Conservation (phyloP, 2,329 filamentous ascomycete genomes). For the Penicillium sp. region DNA sequence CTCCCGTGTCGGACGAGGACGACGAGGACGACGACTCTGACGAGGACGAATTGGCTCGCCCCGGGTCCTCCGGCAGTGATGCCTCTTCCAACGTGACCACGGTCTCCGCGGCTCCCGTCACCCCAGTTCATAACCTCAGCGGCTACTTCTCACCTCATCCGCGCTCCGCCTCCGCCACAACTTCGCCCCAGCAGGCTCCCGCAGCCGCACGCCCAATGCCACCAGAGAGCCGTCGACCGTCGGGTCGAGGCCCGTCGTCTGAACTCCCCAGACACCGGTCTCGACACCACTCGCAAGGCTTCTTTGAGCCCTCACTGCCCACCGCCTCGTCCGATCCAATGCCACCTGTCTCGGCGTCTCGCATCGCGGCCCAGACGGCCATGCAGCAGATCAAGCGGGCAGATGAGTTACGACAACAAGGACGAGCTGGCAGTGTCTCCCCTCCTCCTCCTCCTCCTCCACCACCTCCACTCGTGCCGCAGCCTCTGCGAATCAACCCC, state of each 20-base stretch:
- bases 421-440: slow-evolving; percentile 37
- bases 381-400: slow-evolving; percentile 51
- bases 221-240: slow-evolving; percentile 40
- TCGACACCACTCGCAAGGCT: slow-evolving; percentile 61
- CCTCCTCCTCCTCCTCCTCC: slow-evolving; percentile 5
- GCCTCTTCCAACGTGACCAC: slow-evolving; percentile 48
- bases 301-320: slow-evolving; percentile 64
- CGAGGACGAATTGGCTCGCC: slow-evolving; percentile 36
- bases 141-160: slow-evolving; percentile 24
- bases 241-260: slow-evolving; percentile 36
- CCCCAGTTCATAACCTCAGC: slow-evolving; percentile 33
- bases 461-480: slow-evolving; percentile 30
- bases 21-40: slow-evolving; percentile 29
- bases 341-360: slow-evolving; percentile 54
- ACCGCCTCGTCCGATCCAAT: slow-evolving; percentile 50
- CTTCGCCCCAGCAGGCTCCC: slow-evolving; percentile 28
- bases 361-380: slow-evolving; percentile 64
- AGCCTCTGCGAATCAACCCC: slow-evolving; percentile 25
- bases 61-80: slow-evolving; percentile 48
- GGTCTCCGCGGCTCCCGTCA: slow-evolving; percentile 42
- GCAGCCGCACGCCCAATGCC: slow-evolving; percentile 33
- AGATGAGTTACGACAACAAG: slow-evolving; percentile 26
- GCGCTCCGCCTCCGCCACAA: slow-evolving; percentile 34
- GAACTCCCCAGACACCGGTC: slow-evolving; percentile 44
- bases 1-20: slow-evolving; percentile 13